phyloP scores from a whole-genome alignment of 1,284 basidiomycete genomes.

The Anthracocystis panici-leucophaei region DNA sequence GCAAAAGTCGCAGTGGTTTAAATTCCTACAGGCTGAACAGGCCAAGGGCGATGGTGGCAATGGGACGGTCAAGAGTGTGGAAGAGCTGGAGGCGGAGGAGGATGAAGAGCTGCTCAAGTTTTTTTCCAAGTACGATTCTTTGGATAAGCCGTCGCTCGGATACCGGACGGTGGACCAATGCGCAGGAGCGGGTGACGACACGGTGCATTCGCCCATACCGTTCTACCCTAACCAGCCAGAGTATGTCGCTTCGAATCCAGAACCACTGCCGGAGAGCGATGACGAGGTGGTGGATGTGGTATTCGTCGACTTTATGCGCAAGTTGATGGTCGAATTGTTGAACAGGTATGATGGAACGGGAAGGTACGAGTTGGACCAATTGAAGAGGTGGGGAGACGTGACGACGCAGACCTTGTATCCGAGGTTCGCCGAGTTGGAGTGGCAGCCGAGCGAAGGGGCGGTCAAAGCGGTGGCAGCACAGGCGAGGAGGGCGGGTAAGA shows the following conservation, averaged over 20 bases:
- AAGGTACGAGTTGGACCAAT: slow-evolving; percentile 44
- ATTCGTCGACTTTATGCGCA: slow-evolving; percentile 48
- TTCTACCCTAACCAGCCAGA: slow-evolving; percentile 59
- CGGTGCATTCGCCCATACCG: slow-evolving; percentile 54
- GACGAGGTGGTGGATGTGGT: slow-evolving; percentile 54
- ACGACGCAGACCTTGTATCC: slow-evolving; percentile 66
- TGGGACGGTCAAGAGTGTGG: slow-evolving; percentile 21
- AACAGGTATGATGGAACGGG: slow-evolving; percentile 44
- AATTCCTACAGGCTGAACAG: slow-evolving; percentile 35
- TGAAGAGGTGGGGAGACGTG: slow-evolving; percentile 55
- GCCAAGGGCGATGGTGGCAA: slow-evolving; percentile 8
- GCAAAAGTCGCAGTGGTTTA: slow-evolving; percentile 54
- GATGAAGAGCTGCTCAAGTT: slow-evolving; percentile 40
- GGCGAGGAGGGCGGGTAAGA: slow-evolving; percentile 37
- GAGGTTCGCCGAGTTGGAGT: slow-evolving; percentile 53
- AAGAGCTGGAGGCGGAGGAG: slow-evolving; percentile 50
- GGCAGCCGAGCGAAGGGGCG: slow-evolving; percentile 43
- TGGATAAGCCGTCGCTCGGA: slow-evolving; percentile 56
- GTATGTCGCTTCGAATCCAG: slow-evolving; percentile 61
- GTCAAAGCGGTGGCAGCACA: slow-evolving; percentile 32
- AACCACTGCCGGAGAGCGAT: slow-evolving; percentile 31
- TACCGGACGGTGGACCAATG: slow-evolving; percentile 67
- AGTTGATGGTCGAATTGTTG: slow-evolving; percentile 37
- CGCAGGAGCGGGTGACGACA: slow-evolving; percentile 62
- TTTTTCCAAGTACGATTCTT: slow-evolving; percentile 44